Base-by-base conservation (phyloP, 495 filamentous ascomycete species). In the Talaromyces thailandensis region DNA sequence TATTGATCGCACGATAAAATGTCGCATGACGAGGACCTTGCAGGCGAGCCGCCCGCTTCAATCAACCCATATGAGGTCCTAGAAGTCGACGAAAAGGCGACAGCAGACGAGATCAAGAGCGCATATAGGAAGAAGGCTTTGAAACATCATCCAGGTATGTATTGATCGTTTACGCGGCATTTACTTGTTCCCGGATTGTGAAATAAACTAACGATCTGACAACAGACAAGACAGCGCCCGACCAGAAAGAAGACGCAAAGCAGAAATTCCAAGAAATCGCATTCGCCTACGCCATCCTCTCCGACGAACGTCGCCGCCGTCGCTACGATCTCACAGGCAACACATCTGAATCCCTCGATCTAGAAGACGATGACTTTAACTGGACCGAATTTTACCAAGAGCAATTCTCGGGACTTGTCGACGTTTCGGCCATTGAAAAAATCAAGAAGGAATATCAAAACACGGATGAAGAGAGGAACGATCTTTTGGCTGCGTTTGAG, bases 61-160 rank as follows among this genome's bases (percentile, higher is more conserved):
- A 86, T 89, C 53, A 84, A 97, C 74, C 92, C 93, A 68, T 98
- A 98, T 76, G 88, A 93, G 66, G 91, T 94, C 69, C 80, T 98
- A 26, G 88, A 83, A 12, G 76, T 94, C 58, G 77, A 85, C 60
- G 79, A 79, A 26, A 80, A 87, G 48, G 89, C 88, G 61, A 86
- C 82, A 21, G 88, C 94, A 53, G 78, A 79, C 56, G 90, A 95
- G 66, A 88, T 98, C 73, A 98, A 97, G 69, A 92, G 94, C 71
- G 93, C 94, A 12, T 98, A 98, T 77, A 84, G 90, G 69, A 97
- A 96, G 71, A 82, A 91, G 65, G 91, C 89, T 62, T 74, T 98
- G 63, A 81, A 88, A 64, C 92, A 95, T 66, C 94, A 98, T 76
- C 94, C 94, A 64, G 93, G 96, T 84, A 92, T 21, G 64, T 40